A percentile compares a stretch with the other conserved stretches of the same genome.
Evolutionary conservation across 2,329 filamentous ascomycete species (phyloP).

Genomic region (Monilinia polystroma): DNA sequence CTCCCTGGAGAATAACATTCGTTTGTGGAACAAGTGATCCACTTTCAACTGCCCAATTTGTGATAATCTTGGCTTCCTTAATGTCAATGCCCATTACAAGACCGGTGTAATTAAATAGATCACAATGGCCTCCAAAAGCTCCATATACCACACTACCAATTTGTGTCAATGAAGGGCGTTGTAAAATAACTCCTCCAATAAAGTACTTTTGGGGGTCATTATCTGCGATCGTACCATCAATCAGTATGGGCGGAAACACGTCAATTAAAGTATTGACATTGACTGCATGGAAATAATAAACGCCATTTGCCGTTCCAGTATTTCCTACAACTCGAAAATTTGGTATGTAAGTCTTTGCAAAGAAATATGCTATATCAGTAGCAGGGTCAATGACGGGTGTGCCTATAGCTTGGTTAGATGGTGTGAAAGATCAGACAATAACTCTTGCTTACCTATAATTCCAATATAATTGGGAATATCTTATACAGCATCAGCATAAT

Average conservation of each 20-base stretch:
- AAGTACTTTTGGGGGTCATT: conserved; percentile 28
- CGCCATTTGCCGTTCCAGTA: conserved; percentile 24
- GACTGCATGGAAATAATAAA: conserved; percentile 31
- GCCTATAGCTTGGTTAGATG: background rate
- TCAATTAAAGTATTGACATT: conserved; percentile 25
- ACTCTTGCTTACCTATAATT: conserved; percentile 23
- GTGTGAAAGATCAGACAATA: too few species aligned
- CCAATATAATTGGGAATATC: conserved; percentile 30
- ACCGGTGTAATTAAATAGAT: conserved; percentile 30
- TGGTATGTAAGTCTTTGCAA: conserved; percentile 30
- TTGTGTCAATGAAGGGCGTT: conserved; percentile 25
- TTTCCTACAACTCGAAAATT: conserved; percentile 17
- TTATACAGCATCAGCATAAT: background rate
- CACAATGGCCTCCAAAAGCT: conserved; percentile 29
- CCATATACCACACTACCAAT: conserved; percentile 24
- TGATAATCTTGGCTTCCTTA: conserved; percentile 30
- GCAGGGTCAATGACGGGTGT: conserved; percentile 30
- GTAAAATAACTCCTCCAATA: conserved; percentile 26
- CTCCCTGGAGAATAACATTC: conserved; percentile 34
- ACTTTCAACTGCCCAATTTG: conserved; percentile 44
- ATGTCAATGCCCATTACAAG: conserved; percentile 50
- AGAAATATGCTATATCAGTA: conserved; percentile 31
- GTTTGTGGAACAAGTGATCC: conserved; percentile 39
- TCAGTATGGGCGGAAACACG: conserved; percentile 25
- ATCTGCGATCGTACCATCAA: conserved; percentile 25